Evolutionary conservation across 169 alveolate species (phyloP), one percentile per base, ranked within the genome.

Genomic region (Eimeria tenella): DNA sequence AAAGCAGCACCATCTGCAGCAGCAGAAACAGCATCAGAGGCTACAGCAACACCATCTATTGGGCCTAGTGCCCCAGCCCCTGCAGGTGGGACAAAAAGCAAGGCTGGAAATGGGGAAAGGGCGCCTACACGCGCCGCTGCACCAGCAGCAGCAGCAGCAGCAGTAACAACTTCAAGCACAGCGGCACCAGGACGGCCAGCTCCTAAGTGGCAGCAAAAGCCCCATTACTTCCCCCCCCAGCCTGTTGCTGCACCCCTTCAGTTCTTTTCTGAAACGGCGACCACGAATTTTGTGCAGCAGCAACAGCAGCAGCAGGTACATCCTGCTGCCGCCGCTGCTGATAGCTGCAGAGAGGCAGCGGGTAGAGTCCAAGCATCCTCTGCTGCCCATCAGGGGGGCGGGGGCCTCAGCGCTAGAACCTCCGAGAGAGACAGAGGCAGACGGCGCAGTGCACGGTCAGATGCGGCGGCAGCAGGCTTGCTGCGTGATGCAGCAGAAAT

Each of bases 381-480:
- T 52, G 86, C 65, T 52, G 31, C 86, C 49, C 52, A 3, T 75
- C 10, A 13, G 77, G 68, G 19, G 68, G 21, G 1, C 82, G 15
- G 7, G 9, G 53, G 50, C 84, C 42, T 42, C 84, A 21, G 49
- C 77, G 25, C 60, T 15, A n/a, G 25, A 4, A 5, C 5, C 15
- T 11, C 52, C 53, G 53, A 53, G 49, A 50, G 71, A 50, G 49
- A 79, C 1, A 4, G 88, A 79, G n/a, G 19, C 21, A 79, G 21
- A 58, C 88, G 70, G 62, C 68, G 88, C 0, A 79, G 88, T n/a
- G 88, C 88, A 4, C 7, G 88, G 52, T 63, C 88, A 23, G 49
- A 53, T n/a, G 88, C 88, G 52, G 71, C 71, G 52, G 88, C 88
- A 79, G 88, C 88, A 17, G 88, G 88, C 13, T 17, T 79, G 71